Conservation (phyloP, 768 basidiomycete genomes). For the Suillus subluteus region DNA sequence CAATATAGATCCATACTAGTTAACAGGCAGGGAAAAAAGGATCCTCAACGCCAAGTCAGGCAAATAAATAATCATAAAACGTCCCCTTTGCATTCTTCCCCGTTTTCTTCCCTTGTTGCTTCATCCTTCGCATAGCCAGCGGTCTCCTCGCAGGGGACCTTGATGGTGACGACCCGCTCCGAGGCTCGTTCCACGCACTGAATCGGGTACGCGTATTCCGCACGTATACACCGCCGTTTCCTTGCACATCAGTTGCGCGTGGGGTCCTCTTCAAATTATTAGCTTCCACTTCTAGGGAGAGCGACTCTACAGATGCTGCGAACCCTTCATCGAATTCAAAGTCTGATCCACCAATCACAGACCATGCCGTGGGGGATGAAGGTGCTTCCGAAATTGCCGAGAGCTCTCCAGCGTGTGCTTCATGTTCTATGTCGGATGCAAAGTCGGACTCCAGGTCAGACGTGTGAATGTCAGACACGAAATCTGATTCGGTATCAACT, state of each 20-base stretch:
- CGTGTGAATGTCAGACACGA: constrained; percentile 54
- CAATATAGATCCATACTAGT: not conserved
- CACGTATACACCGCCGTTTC: constrained; percentile 20
- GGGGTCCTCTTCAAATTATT: constrained; percentile 14
- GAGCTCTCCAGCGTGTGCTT: constrained; percentile 20
- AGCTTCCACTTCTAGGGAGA: constrained; percentile 36
- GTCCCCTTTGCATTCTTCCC: constrained; percentile 25
- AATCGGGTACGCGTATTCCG: constrained; percentile 33
- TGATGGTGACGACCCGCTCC: constrained; percentile 57
- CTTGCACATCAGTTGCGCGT: not conserved
- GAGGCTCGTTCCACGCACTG: constrained; percentile 33
- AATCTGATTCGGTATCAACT: constrained; percentile 53
- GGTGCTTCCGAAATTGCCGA: constrained; percentile 33
- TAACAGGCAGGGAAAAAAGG: not conserved
- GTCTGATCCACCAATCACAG: constrained; percentile 37
- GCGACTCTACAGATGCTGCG: constrained; percentile 36
- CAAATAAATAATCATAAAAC: constrained; percentile 51
- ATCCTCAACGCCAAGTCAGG: constrained; percentile 24
- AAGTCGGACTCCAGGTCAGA: constrained; percentile 46
- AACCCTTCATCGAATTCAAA: constrained; percentile 36
- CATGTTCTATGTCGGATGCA: constrained; percentile 28
- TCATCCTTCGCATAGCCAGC: constrained; percentile 17
- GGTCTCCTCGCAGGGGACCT: constrained; percentile 53
- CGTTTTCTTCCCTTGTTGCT: constrained; percentile 21
- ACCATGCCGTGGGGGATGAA: constrained; percentile 42